Evolutionary conservation across 2,329 filamentous ascomycete genomes (phyloP).

Genomic region (Lasiodiplodia sp.): DNA sequence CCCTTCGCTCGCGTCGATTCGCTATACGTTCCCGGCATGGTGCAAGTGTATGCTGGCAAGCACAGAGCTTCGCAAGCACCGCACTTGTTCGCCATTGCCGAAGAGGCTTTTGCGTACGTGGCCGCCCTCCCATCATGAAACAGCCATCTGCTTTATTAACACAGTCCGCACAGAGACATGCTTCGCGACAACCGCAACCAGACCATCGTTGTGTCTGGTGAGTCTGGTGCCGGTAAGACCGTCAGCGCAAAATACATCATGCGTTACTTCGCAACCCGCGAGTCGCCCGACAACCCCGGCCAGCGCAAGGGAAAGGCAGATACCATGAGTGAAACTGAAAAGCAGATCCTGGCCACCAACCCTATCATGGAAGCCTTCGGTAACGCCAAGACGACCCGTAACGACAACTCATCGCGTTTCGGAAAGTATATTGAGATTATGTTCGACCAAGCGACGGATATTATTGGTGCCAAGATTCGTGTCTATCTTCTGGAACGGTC

Average conservation of each 20-base stretch:
- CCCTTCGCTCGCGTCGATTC: conserved; percentile 97
- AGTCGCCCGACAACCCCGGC: conserved; percentile 86
- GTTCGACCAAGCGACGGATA: conserved; percentile 94
- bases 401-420: conserved; percentile 98
- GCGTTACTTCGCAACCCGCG: conserved; percentile 98
- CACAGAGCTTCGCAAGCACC: conserved; percentile 96
- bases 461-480: conserved; percentile 96
- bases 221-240: conserved; percentile 98
- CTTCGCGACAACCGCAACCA: conserved; percentile 94
- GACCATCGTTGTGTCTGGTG: conserved; percentile 98
- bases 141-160: conserved; percentile 13
- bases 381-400: conserved; percentile 99
- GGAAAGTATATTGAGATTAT: conserved; percentile 99
- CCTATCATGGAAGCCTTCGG: conserved; percentile 99
- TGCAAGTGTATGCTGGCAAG: conserved; percentile 98
- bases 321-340: conserved; percentile 96
- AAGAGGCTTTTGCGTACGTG: conserved; percentile 94
- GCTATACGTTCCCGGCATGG: conserved; percentile 98
- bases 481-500: conserved; percentile 96
- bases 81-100: conserved; percentile 97
- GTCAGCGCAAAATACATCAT: conserved; percentile 99
- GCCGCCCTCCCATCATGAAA: background rate
- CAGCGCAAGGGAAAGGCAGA: conserved; percentile 77
- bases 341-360: conserved; percentile 97
- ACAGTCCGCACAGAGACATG: conserved; percentile 77